A percentile compares a stretch with the other conserved stretches of the same genome.
Conservation (phyloP, 192 early-diverging fungal species). For the Linnemannia zychae region DNA sequence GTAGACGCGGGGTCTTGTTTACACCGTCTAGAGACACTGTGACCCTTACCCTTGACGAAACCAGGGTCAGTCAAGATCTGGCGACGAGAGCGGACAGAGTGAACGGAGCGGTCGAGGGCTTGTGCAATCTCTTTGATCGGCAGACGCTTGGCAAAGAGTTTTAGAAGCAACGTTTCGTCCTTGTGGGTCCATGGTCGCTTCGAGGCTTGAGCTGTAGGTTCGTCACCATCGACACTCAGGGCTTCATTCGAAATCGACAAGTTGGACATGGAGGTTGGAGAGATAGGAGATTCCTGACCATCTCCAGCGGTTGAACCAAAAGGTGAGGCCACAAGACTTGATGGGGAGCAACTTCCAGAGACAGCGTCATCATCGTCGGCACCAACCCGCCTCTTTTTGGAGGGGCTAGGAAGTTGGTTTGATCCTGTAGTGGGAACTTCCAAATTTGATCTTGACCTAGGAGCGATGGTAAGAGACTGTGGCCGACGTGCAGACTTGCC, state of each 20-base stretch:
- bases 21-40: conserved; percentile 39
- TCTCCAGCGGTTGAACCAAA: not conserved
- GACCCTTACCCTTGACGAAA: conserved; percentile 50
- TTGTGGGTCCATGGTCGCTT: conserved; percentile 50
- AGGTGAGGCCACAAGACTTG: conserved; percentile 6
- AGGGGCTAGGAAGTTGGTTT: not conserved
- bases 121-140: conserved; percentile 51
- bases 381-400: conserved; percentile 22
- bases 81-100: conserved; percentile 52
- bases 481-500: conserved; percentile 23
- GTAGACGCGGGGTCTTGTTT: conserved; percentile 30
- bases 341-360: not conserved
- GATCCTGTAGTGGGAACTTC: not conserved
- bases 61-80: conserved; percentile 52
- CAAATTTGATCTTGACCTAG: not conserved
- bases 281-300: conserved; percentile 13
- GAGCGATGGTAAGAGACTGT: not conserved
- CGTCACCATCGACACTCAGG: not conserved
- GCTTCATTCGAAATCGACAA: conserved; percentile 10
- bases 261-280: conserved; percentile 11
- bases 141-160: conserved; percentile 20
- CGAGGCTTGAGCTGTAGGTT: not conserved
- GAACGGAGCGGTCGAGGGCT: conserved; percentile 35
- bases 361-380: not conserved
- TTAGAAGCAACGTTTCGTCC: conserved; percentile 34